phyloP scores from a whole-genome alignment of 768 basidiomycete genomes.

The Rhodotorula kratochvilovae region DNA sequence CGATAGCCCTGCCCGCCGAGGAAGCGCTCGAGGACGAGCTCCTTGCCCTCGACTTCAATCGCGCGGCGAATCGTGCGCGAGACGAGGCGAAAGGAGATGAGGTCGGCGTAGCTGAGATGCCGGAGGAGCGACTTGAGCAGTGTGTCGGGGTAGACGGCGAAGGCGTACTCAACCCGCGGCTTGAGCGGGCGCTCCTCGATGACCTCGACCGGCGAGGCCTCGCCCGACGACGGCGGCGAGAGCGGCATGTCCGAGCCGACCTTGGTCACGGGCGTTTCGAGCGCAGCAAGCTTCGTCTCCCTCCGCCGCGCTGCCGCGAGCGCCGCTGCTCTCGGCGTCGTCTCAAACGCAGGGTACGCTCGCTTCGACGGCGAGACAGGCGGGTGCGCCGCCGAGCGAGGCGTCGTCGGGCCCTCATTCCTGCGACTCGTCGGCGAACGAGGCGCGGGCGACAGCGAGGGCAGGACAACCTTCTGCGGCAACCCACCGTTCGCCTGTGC shows the following conservation, averaged over 20 bases:
- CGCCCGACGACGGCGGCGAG: no score
- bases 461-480: not conserved
- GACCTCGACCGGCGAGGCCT: not conserved
- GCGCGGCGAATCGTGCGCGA: constrained; percentile 10
- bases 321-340: constrained; percentile 3
- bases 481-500: not conserved
- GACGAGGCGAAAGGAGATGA: constrained; percentile 16
- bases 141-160: not conserved
- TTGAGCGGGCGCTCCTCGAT: not conserved
- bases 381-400: not conserved
- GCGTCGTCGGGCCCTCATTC: constrained; percentile 1
- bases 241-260: not conserved
- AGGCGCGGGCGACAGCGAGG: not conserved
- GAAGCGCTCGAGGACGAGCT: constrained; percentile 37
- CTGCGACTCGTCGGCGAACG: not conserved
- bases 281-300: not conserved
- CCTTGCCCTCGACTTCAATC: constrained; percentile 22
- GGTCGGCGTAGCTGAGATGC: constrained; percentile 9
- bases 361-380: not conserved
- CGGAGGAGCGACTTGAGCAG: constrained; percentile 15
- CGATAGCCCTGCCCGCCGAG: constrained; percentile 36
- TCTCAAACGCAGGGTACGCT: not conserved
- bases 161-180: constrained; percentile 28
- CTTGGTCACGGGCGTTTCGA: not conserved
- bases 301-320: constrained; percentile 13